Conservation (phyloP, 768 basidiomycete genomes). For the Imleria badia region DNA sequence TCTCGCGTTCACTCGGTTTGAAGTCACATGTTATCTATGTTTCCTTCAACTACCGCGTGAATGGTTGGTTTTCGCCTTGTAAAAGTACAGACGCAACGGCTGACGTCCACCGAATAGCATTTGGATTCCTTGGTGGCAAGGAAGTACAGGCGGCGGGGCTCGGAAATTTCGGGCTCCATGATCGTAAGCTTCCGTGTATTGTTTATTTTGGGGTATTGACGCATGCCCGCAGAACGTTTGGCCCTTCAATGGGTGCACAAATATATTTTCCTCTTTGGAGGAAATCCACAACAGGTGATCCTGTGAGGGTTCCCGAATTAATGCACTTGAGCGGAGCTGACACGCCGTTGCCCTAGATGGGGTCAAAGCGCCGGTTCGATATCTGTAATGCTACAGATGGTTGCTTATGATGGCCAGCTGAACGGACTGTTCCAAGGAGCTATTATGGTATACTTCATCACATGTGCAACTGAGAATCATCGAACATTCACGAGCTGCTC, state of each 20-base stretch:
- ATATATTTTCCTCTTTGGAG: neutral
- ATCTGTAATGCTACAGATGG: conserved; percentile 2
- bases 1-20: conserved; percentile 15
- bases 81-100: neutral
- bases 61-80: conserved; percentile 9
- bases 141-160: neutral
- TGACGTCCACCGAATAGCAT: conserved; percentile 10
- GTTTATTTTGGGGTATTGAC: neutral
- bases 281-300: neutral
- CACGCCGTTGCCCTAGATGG: neutral
- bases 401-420: conserved; percentile 5
- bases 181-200: conserved; percentile 22
- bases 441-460: conserved; percentile 12
- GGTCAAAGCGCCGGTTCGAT: neutral
- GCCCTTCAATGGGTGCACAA: conserved; percentile 2
- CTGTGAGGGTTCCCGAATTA: conserved; percentile 11
- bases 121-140: conserved; percentile 30
- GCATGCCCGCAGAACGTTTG: neutral
- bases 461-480: neutral
- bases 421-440: conserved; percentile 19
- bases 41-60: conserved; percentile 5
- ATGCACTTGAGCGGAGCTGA: neutral
- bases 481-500: neutral
- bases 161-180: conserved; percentile 25
- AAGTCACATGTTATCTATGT: neutral